A percentile compares a stretch with the other conserved stretches of the same genome.
Evolutionary conservation across 192 early-diverging fungal species (phyloP).

Genomic region (Coemansia erecta): DNA sequence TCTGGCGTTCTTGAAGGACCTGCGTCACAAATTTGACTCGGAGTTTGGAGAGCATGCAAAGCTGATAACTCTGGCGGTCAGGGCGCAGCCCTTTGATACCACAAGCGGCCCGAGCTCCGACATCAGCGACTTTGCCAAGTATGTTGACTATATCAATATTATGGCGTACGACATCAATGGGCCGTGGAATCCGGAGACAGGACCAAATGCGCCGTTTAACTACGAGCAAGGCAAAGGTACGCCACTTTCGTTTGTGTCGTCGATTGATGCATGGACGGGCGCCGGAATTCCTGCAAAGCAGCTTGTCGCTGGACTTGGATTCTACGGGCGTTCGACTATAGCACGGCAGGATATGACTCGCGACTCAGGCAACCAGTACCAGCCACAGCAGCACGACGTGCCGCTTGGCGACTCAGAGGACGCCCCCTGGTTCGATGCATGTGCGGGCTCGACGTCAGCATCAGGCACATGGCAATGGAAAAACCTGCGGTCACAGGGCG

Average conservation of each 20-base stretch:
- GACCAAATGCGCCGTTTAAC: slow-evolving; percentile 62
- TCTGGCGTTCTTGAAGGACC: slow-evolving; percentile 57
- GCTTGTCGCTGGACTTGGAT: slow-evolving; percentile 61
- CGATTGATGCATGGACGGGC: slow-evolving; percentile 55
- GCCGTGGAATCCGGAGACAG: slow-evolving; percentile 59
- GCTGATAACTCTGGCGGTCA: slow-evolving; percentile 65
- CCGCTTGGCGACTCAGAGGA: slow-evolving; percentile 58
- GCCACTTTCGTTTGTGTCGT: slow-evolving; percentile 48
- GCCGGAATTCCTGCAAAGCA: slow-evolving; percentile 61
- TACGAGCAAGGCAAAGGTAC: slow-evolving; percentile 38
- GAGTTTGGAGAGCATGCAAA: slow-evolving; percentile 43
- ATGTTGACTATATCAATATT: slow-evolving; percentile 65
- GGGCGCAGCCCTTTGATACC: slow-evolving; percentile 60
- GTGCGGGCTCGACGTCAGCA: slow-evolving; percentile 41
- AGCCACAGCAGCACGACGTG: slow-evolving; percentile 32
- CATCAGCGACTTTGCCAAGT: slow-evolving; percentile 59
- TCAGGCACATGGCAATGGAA: slow-evolving; percentile 67
- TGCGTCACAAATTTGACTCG: slow-evolving; percentile 41
- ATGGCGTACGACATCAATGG: slow-evolving; percentile 69
- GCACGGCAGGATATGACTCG: slow-evolving; percentile 53
- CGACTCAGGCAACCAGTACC: slow-evolving; percentile 49
- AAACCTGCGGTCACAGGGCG: slow-evolving; percentile 60
- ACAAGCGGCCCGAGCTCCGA: slow-evolving; percentile 49
- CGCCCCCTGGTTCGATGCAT: slow-evolving; percentile 57
- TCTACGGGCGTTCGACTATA: slow-evolving; percentile 60